Evolutionary conservation across 371 early-diverging fungal species (phyloP).

Genomic region (Mucor irregularis): DNA sequence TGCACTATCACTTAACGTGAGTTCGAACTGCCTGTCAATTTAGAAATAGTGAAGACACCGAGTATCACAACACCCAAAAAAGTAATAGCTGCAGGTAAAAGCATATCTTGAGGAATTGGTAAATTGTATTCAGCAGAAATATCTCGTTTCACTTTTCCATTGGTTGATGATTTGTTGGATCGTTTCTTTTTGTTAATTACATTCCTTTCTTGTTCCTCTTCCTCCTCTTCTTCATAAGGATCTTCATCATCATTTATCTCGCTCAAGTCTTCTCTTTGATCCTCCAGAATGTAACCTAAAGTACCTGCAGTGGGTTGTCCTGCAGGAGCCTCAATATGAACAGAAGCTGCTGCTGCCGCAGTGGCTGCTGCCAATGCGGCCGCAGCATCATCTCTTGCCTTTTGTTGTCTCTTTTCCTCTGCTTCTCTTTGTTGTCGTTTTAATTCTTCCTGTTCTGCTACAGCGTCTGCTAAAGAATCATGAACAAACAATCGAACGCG

Average conservation of each 20-base stretch:
- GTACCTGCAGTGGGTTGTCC: constrained; percentile 24
- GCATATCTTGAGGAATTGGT: constrained; percentile 51
- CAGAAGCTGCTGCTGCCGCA: background rate
- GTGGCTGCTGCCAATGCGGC: background rate
- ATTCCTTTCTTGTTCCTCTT: constrained; percentile 8
- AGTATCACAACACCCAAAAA: constrained; percentile 57
- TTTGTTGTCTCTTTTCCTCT: background rate
- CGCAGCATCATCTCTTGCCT: no score
- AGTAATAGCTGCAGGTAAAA: constrained; percentile 60
- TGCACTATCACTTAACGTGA: constrained; percentile 7
- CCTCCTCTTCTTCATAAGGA: background rate
- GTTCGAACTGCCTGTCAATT: constrained; percentile 21
- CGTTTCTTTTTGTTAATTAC: background rate
- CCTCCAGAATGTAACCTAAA: constrained; percentile 1
- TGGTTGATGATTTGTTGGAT: background rate
- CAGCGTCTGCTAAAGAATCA: constrained; percentile 17
- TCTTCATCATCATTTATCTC: background rate
- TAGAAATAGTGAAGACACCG: constrained; percentile 55
- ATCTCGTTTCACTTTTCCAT: constrained; percentile 7
- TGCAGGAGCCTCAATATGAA: constrained; percentile 1
- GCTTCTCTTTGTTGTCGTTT: constrained; percentile 9
- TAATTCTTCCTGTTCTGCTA: constrained; percentile 7
- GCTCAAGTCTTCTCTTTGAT: background rate
- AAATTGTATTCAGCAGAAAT: constrained; percentile 21
- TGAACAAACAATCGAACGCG: constrained; percentile 72